These are phyloP conservation scores for Calocera viscosa DNA, from an alignment of 768 basidiomycete species.

Conservation along the genomic window DNA sequence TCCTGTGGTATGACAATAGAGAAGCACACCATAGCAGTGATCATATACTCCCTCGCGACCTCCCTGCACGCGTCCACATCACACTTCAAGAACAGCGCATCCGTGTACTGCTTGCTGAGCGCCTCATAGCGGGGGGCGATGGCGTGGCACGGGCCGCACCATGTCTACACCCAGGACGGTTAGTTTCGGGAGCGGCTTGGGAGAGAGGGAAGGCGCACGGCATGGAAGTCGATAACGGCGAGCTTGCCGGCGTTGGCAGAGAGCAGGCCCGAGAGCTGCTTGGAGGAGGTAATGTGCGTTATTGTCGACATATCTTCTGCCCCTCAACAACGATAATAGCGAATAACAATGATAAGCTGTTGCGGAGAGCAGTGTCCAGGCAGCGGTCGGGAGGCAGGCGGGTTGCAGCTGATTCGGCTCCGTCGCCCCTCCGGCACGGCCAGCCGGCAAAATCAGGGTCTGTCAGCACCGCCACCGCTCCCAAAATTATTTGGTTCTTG, in stretches of 20 bases:
- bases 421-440: not conserved
- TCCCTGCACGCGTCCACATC: constrained; percentile 54
- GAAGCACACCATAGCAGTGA: constrained; percentile 49
- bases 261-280: constrained; percentile 49
- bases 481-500: constrained; percentile 1
- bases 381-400: too few species aligned
- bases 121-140: constrained; percentile 68
- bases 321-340: not conserved
- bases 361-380: too few species aligned
- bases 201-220: constrained; percentile 36
- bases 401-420: not conserved
- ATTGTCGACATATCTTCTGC: constrained; percentile 37
- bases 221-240: constrained; percentile 76
- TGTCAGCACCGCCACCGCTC: not conserved
- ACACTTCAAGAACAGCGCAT: constrained; percentile 65
- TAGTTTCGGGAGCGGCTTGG: not conserved
- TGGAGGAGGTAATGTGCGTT: constrained; percentile 48
- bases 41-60: constrained; percentile 47
- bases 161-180: constrained; percentile 23
- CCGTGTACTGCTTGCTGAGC: constrained; percentile 51
- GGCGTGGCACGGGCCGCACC: constrained; percentile 77
- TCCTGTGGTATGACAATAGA: not conserved
- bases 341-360: too few species aligned
- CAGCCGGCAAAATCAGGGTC: too few species aligned
- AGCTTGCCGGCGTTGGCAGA: constrained; percentile 50